Evolutionary conservation across 176 grass and related monocot species (phyloP), one percentile per base, ranked within the genome.

Genomic region (Chrysopogon serrulatus): DNA sequence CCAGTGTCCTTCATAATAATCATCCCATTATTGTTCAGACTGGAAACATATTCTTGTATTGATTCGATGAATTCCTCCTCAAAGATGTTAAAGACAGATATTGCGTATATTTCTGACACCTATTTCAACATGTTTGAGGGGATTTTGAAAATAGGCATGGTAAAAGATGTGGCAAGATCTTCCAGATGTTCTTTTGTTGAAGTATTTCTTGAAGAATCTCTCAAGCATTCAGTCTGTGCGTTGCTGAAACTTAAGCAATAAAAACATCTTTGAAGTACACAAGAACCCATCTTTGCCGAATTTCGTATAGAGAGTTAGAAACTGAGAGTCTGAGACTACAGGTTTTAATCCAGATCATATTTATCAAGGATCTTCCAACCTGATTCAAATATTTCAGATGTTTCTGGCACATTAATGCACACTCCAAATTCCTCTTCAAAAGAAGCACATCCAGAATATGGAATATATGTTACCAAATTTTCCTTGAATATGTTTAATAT

Each of bases 161-260:
- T 95, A 81, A 88, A 95, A 81, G 79, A 88, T 35, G 88, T 74
- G 79, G 93, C 88, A 35, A 92, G 82, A 78, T 95, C 90, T 90
- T 92, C 88, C 67, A 92, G 68, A 63, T 47, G 83, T 87, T 53
- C 67, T 90, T 37, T 24, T 71, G 85, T 89, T 87, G 59, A 94
- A 92, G 75, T 90, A 90, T 67, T 83, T 92, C 41, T 89, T 71
- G 26, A 91, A 90, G 71, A 87, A 82, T 45, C 76, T 70, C 76
- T 87, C 49, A 92, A 79, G 73, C 86, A 88, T 78, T 94, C 87
- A 76, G 77, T 71, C 86, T 89, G 32, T 87, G 79, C 57, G 30
- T 74, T 37, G 84, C 56, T 57, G 81, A 78, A 82, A 91, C 43
- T 80, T 94, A 88, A 74, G 85, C 88, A 28, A 82, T 87, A 62